Evolutionary conservation across 2,329 filamentous ascomycete genomes (phyloP), one percentile per base, ranked within the genome.

Genomic region (Sporothrix pallida): DNA sequence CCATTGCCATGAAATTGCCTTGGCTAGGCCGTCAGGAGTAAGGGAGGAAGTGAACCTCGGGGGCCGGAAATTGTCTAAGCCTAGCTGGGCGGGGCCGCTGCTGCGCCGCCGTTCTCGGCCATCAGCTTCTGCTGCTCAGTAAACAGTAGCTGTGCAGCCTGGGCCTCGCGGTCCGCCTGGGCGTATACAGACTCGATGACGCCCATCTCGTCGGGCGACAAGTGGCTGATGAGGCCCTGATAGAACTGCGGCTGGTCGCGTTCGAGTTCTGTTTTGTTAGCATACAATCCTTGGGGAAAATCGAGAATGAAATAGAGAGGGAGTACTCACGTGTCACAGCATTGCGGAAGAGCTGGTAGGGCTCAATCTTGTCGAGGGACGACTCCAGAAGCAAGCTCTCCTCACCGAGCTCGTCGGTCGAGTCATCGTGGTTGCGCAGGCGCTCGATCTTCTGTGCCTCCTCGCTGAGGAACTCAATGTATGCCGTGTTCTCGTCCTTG

Each of bases 401-500:
- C 81, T 98, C 95, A 20, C 97, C 90, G 63, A 98, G 91, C 72
- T 97, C 95, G 73, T 97, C 94, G 37, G 95, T 93, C 1, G 93
- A 93, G 68, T 91, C 88, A 37, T 91, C 90, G 17, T 88, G 87
- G 20, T 82, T 81, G 46, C 88, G 86, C 42, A 91, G 87, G 20
- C 90, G 88, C 76, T 91, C 90, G 81, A 96, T 95, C 81, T 96
- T 97, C 78, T 94, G 91, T 13, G 94, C 94, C 86, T 98, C 95
- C 81, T 97, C 93, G 78, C 95, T 97, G 42, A 99, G 84, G 85
- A 99, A 99, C 77, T 98, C 95, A 65, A 99, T 89, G 81, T 99
- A 99, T 6, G 95, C 94, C 31, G 93, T 92, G 81, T 93, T 96
- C 83, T 98, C 95, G 78, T 98, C 95, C 79, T 94, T 93, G 78